Evolutionary conservation across 305 asterid species (phyloP).

Genomic region (Ilex paraguariensis): DNA sequence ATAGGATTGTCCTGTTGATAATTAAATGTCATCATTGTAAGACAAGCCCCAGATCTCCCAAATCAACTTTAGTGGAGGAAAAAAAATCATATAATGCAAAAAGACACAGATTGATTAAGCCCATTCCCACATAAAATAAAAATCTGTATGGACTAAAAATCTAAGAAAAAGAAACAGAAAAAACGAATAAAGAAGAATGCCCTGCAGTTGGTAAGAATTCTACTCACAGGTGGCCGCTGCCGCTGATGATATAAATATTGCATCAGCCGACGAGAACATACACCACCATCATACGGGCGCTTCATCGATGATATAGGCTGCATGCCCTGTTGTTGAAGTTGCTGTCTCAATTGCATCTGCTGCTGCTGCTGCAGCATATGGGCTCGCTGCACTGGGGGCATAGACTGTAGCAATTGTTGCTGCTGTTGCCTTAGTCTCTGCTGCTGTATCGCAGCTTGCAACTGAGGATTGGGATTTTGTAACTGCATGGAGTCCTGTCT

Average conservation of each 20-base stretch:
- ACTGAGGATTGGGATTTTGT: conserved; percentile 71
- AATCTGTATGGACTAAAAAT: too few species aligned
- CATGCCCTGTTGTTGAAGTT: conserved; percentile 62
- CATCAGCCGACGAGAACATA: conserved; percentile 90
- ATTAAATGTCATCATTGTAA: too few species aligned
- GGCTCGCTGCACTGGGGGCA: conserved; percentile 47
- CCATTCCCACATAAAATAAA: too few species aligned
- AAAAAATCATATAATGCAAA: too few species aligned
- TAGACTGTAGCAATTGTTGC: conserved; percentile 39
- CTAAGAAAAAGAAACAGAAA: too few species aligned
- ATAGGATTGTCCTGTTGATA: conserved; percentile 59
- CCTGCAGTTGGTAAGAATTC: neutral
- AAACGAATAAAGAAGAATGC: too few species aligned
- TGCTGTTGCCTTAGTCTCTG: conserved; percentile 77
- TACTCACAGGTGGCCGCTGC: conserved; percentile 85
- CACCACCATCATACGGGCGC: conserved; percentile 86
- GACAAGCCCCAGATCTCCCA: too few species aligned
- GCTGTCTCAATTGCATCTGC: conserved; percentile 72
- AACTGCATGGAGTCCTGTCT: conserved; percentile 72
- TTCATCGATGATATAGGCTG: conserved; percentile 60
- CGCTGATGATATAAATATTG: conserved; percentile 90
- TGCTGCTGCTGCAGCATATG: conserved; percentile 43
- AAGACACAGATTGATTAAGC: too few species aligned
- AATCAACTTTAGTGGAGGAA: too few species aligned
- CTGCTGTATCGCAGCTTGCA: conserved; percentile 80